A percentile compares a stretch with the other conserved stretches of the same genome.
Conservation (phyloP, 495 filamentous ascomycete species). For the Penicillium manginii region DNA sequence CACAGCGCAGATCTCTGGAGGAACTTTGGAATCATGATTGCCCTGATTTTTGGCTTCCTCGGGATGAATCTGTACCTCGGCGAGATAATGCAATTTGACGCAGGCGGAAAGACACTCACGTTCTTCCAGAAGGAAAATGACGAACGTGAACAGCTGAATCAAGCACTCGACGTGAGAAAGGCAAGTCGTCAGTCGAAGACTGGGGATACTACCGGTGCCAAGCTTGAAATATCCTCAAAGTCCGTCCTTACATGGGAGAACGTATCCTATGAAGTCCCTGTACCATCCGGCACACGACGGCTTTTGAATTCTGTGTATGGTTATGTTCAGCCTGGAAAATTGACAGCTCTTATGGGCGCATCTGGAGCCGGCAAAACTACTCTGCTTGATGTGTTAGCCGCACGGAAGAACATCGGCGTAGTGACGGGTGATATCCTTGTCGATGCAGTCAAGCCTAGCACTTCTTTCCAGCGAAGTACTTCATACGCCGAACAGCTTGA, state of each 20-base stretch:
- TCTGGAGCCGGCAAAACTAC: conserved; percentile 91
- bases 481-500: conserved; percentile 85
- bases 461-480: conserved; percentile 78
- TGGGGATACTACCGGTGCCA: conserved; percentile 49
- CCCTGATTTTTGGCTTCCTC: conserved; percentile 70
- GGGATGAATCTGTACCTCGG: conserved; percentile 70
- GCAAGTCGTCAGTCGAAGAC: conserved; percentile 55
- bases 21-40: conserved; percentile 75
- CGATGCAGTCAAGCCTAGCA: conserved; percentile 66
- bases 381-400: conserved; percentile 75
- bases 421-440: conserved; percentile 75
- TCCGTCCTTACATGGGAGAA: conserved; percentile 56
- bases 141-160: conserved; percentile 71
- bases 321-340: conserved; percentile 75
- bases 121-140: conserved; percentile 73
- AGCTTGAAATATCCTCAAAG: conserved; percentile 68
- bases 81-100: conserved; percentile 75
- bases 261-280: conserved; percentile 67
- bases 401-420: conserved; percentile 78
- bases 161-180: conserved; percentile 60
- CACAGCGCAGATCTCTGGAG: conserved; percentile 65
- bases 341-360: conserved; percentile 84
- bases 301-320: conserved; percentile 75
- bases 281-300: conserved; percentile 66
- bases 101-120: conserved; percentile 76